Conservation (phyloP, 257 asterid species). For the Pogostemon cablin region DNA sequence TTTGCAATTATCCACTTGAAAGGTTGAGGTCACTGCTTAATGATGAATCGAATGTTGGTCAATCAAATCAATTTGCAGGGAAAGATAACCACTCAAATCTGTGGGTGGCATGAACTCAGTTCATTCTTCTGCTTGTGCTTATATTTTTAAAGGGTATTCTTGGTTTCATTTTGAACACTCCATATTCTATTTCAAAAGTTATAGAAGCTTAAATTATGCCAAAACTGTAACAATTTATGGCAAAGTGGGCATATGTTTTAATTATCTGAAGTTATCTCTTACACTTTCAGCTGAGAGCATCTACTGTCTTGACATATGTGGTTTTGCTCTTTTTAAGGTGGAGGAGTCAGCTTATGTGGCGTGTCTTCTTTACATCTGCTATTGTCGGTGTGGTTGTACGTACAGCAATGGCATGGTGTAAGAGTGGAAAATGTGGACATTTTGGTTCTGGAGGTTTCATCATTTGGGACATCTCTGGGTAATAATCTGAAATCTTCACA, state of each 20-base stretch:
- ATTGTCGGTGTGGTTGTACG: slow-evolving; percentile 97
- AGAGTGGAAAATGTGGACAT: slow-evolving; percentile 97
- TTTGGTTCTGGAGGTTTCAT: slow-evolving; percentile 99
- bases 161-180: slow-evolving; percentile 5
- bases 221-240: neutral
- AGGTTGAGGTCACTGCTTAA: slow-evolving; percentile 5
- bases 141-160: neutral
- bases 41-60: neutral
- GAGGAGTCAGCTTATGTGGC: slow-evolving; percentile 99
- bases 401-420: slow-evolving; percentile 97
- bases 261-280: slow-evolving; percentile 10
- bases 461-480: slow-evolving; percentile 97
- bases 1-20: slow-evolving; percentile 23
- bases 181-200: slow-evolving; percentile 6
- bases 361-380: slow-evolving; percentile 98
- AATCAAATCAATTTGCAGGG: neutral
- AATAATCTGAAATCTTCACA: slow-evolving; percentile 44
- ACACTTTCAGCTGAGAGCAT: slow-evolving; percentile 19
- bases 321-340: slow-evolving; percentile 63
- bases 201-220: slow-evolving; percentile 10
- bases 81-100: slow-evolving; percentile 20
- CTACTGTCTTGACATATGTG: slow-evolving; percentile 24
- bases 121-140: slow-evolving; percentile 2
- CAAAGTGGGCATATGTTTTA: neutral
- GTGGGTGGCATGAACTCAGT: neutral